A percentile compares a stretch with the other conserved stretches of the same genome.
Conservation (phyloP, 371 early-diverging fungal genomes). For the Mucor racemosus region DNA sequence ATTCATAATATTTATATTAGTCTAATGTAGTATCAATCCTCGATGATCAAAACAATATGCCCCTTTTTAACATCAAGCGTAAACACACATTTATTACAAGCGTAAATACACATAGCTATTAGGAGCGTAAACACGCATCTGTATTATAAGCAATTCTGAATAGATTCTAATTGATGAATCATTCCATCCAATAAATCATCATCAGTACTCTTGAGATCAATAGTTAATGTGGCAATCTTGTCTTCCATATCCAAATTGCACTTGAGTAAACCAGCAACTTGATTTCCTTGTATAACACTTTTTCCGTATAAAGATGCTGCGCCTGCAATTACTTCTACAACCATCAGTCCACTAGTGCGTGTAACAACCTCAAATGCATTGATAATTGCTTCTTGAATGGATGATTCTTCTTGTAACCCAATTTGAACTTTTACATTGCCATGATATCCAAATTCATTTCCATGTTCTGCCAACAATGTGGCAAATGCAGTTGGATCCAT, state of each 20-base stretch:
- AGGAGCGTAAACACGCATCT: slow-evolving; percentile 3
- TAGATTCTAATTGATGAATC: slow-evolving; percentile 13
- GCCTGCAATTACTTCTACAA: slow-evolving; percentile 74
- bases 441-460: slow-evolving; percentile 56
- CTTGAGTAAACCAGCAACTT: slow-evolving; percentile 77
- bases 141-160: slow-evolving; percentile 12
- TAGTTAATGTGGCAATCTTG: slow-evolving; percentile 48
- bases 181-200: slow-evolving; percentile 54
- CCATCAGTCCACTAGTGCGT: slow-evolving; percentile 51
- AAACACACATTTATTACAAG: no score
- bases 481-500: slow-evolving; percentile 64
- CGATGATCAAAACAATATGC: slow-evolving; percentile 2
- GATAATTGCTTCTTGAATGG: slow-evolving; percentile 25
- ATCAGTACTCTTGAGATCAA: slow-evolving; percentile 75
- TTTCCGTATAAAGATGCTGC: slow-evolving; percentile 77
- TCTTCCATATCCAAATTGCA: slow-evolving; percentile 36
- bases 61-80: slow-evolving; percentile 1
- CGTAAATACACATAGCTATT: no score
- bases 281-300: slow-evolving; percentile 59
- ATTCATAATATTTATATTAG: not conserved
- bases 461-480: slow-evolving; percentile 54
- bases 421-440: slow-evolving; percentile 34
- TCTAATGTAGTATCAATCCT: not conserved
- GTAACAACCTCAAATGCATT: slow-evolving; percentile 58
- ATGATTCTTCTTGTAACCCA: slow-evolving; percentile 28